Evolutionary conservation across 2,329 filamentous ascomycete species (phyloP).

Genomic region (Triangularia verruculosa): DNA sequence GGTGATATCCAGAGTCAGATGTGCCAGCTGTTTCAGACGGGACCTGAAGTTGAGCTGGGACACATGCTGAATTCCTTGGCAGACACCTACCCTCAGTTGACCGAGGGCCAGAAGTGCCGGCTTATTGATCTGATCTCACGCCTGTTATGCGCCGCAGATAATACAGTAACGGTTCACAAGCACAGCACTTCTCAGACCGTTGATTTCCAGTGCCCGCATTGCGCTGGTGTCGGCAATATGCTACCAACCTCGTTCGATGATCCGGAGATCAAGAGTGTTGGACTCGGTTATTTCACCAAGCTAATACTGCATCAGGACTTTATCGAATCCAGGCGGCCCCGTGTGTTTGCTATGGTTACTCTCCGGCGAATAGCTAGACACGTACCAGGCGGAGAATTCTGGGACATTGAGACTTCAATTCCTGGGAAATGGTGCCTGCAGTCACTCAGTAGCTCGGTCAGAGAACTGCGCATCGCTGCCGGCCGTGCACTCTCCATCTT

Average conservation of each 20-base stretch:
- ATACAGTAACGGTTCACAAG: conserved; percentile 36
- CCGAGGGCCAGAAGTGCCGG: conserved; percentile 26
- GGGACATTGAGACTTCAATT: conserved; percentile 65
- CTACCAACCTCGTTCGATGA: not conserved
- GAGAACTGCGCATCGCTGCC: conserved; percentile 81
- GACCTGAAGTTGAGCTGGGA: conserved; percentile 17
- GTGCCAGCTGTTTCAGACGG: conserved; percentile 9
- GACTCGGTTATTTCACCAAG: conserved; percentile 40
- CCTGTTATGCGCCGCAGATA: conserved; percentile 54
- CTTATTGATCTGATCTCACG: conserved; percentile 49
- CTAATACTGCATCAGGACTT: conserved; percentile 47
- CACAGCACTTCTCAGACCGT: not conserved
- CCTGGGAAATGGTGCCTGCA: conserved; percentile 79
- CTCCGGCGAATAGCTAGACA: conserved; percentile 69
- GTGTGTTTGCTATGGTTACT: conserved; percentile 69
- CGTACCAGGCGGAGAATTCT: conserved; percentile 53
- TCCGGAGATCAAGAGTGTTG: conserved; percentile 2
- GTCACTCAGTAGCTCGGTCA: conserved; percentile 75
- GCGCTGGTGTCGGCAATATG: conserved; percentile 13
- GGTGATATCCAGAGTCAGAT: conserved; percentile 3
- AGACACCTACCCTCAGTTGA: conserved; percentile 22
- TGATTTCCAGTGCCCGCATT: conserved; percentile 23
- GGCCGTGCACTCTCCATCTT: conserved; percentile 54
- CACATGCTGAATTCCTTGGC: not conserved
- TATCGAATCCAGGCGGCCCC: conserved; percentile 53